Evolutionary conservation across 306 rosid species (phyloP), one percentile per base, ranked within the genome.

Genomic region (Psophocarpus tetragonolobus): DNA sequence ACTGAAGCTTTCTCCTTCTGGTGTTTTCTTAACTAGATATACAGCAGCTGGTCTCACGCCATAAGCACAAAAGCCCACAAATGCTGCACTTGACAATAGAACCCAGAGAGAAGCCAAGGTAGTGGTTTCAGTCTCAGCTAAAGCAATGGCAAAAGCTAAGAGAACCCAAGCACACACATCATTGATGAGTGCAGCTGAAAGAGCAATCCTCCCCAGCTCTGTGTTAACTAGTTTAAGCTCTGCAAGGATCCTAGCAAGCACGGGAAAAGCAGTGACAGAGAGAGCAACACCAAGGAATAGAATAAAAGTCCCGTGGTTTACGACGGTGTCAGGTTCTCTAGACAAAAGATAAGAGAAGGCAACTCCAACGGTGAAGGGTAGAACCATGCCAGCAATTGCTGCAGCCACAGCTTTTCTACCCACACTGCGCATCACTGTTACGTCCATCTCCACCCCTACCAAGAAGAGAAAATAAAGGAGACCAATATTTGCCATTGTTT

Each of bases 141-240:
- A 27, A 26, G 99, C 94, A 33, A 92, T 88, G 45, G 99, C 97
- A 3, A 95, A 41, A 14, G 97, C 97, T 27, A 92, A 76, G 35
- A 95, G 88, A 73, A 88, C 20, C 99, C 99, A 95, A 45, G 97
- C 92, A 26, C 93, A 89, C 85, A 95, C 83, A 74, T 95, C 99
- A 24, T 88, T 95, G 27, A 92, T 81, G 23, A 92, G 87, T 10
- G 97, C 97, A 2, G 96, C 77, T 6, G 97, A 89, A 65, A 94
- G 84, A 10, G 98, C 97, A 11, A 94, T 72, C 73, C 80, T 84
- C 9, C 97, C 98, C 3, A 94, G 63, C 71, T 90, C 97, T 0
- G 97, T 90, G 79, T 90, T 90, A 24, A 94, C 68, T 15, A 94
- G 88, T 62, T 92, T 94, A 86, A 94, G 96, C 85, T 94, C 97